Evolutionary conservation across 2,329 filamentous ascomycete genomes (phyloP), one percentile per base, ranked within the genome.

Genomic region (Pseudogymnoascus sp.): DNA sequence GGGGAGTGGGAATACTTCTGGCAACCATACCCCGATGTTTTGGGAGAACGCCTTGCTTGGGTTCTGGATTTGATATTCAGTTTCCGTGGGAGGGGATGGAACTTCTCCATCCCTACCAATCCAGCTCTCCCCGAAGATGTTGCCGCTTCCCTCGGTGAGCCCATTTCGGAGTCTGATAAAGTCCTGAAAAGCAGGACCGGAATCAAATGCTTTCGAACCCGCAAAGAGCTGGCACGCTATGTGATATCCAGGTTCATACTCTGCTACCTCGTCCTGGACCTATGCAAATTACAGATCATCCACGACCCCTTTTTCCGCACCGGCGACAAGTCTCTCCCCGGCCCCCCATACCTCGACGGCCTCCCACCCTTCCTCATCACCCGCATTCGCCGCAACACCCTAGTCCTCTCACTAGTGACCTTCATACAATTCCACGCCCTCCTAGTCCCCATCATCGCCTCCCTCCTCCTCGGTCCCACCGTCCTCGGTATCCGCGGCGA

Each of bases 251-350:
- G 71, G 5, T 75, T 88, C n/a, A 62, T 84, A 1, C 63, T 81
- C 38, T 78, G 80, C 66, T 95, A 90, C 71, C 66, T 95, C 11
- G 65, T 83, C 6, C 77, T 96, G 7, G 93, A 97, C 74, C 64
- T 85, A 5, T 74, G 90, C 61, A 89, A 89, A 70, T 81, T 86
- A 1, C 66, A 85, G 65, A 87, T 91, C 77, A 86, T 88, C 68
- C 82, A 84, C 62, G 93, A 97, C 69, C 87, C 88, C 0, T 96
- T 93, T 77, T 96, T 93, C 75, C 70, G 86, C 64, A 71, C 83
- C 23, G 81, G 84, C 0, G 76, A 79, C 0, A 75, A 78, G 62
- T 70, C 73, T 64, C 69, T 74, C 70, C 67, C 79, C 66, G 65
- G 77, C 64, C 74, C 86, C 64, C 61, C 77, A 71, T 68, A 81